Evolutionary conservation across 495 filamentous ascomycete species (phyloP), one percentile per base, ranked within the genome.

Genomic region (Penicillium soppii): DNA sequence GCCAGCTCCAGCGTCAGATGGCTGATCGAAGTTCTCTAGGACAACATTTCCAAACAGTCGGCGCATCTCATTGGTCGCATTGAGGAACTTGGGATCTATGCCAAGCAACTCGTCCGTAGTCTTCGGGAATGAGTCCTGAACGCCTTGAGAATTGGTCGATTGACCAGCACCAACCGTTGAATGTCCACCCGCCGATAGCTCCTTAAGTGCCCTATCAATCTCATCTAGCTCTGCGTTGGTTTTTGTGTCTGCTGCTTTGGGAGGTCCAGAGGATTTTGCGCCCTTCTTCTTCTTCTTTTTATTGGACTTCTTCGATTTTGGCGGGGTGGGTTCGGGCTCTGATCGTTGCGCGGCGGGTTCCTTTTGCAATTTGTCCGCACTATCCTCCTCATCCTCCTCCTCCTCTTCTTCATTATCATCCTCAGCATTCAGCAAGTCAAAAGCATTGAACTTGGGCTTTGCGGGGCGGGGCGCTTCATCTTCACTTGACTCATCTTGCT

Each of bases 1-100:
- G 19, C 72, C 70, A 50, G 79, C 59, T 20, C 84, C 77, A 38
- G 77, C 64, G 43, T 77, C 73, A 17, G 79, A 69, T 20, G 79
- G 81, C 21, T 77, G 69, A 22, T 81, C 74, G 13, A 82, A 81
- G 15, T 79, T 78, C 38, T 89, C 82, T 47, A 94, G 71, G 8
- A 88, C 87, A 22, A 87, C 82, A 47, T 85, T 85, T 0, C 94
- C 94, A 69, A 99, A 99, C 2, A 99, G 70, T 52, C 82, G 84
- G 35, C 89, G 86, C 91, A 99, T 97, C 69, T 99, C 94, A 57
- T 96, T 95, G 5, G 81, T 77, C 12, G 88, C 88, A 62, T 95
- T 95, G 9, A 99, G 80, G 54, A 88, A 82, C 52, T 86, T 80
- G 1, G 87, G 80, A 38, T 94, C 91, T 47, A 97, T 81, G 9